These are phyloP conservation scores for Fusarium staphyleae DNA, from an alignment of 2,329 filamentous ascomycete genomes.

Conservation along the genomic window DNA sequence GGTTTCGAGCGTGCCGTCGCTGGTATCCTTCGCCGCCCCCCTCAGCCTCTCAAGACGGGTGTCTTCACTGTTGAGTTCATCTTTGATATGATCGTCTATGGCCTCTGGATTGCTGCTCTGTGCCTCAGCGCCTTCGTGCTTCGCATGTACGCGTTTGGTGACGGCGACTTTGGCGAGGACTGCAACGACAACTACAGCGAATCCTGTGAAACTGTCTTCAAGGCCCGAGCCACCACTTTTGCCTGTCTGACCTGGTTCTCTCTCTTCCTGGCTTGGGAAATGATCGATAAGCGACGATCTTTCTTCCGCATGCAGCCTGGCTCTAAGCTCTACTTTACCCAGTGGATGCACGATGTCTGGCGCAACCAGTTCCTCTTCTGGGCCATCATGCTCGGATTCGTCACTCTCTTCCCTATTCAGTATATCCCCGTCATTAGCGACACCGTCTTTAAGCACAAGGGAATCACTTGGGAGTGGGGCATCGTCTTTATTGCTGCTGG, in stretches of 20 bases:
- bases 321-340: constrained; percentile 65
- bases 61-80: constrained; percentile 73
- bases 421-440: constrained; percentile 68
- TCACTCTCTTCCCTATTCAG: constrained; percentile 58
- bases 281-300: constrained; percentile 73
- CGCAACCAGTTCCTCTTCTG: constrained; percentile 76
- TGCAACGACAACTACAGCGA: constrained; percentile 67
- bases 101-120: constrained; percentile 71
- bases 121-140: constrained; percentile 69
- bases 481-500: constrained; percentile 62
- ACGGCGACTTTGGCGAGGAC: constrained; percentile 63
- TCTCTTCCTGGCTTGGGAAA: constrained; percentile 80
- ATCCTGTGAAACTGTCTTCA: constrained; percentile 69
- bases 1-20: constrained; percentile 75
- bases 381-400: constrained; percentile 59
- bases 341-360: constrained; percentile 74
- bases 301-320: constrained; percentile 78
- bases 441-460: constrained; percentile 65
- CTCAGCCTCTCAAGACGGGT: constrained; percentile 66
- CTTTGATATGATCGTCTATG: constrained; percentile 72
- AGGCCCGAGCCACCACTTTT: constrained; percentile 76
- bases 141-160: constrained; percentile 69
- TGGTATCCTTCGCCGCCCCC: constrained; percentile 72
- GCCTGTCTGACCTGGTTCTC: constrained; percentile 79
- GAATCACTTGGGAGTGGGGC: constrained; percentile 69